Evolutionary conservation across 257 asterid species (phyloP).

Genomic region (Solanum gracilifrons): DNA sequence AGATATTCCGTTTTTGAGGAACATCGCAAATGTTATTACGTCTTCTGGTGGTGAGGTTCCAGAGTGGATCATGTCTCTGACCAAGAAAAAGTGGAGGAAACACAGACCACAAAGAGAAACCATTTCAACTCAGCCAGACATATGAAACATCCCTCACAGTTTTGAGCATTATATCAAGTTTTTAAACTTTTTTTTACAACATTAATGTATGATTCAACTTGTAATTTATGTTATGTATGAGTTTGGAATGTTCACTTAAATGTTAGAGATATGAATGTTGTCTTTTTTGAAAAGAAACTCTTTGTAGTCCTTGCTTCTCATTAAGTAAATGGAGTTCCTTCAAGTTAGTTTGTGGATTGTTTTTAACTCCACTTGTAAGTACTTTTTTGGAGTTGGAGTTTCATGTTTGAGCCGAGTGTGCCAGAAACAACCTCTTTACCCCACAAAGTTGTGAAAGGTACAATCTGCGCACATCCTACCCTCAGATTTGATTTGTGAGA

Average conservation of each 20-base stretch:
- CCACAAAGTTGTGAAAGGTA: not conserved
- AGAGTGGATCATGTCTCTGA: constrained; percentile 44
- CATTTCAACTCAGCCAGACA: constrained; percentile 31
- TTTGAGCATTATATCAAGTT: not conserved
- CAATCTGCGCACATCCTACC: too few species aligned
- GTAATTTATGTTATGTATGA: not conserved
- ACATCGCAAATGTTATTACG: constrained; percentile 69
- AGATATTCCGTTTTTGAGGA: constrained; percentile 52
- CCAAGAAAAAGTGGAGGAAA: constrained; percentile 76
- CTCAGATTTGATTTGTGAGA: not conserved
- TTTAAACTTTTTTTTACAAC: not conserved
- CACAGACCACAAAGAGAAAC: constrained; percentile 76
- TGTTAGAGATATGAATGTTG: not conserved
- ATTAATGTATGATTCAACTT: not conserved
- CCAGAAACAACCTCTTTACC: not conserved
- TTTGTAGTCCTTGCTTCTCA: not conserved
- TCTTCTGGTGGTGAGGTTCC: constrained; percentile 90
- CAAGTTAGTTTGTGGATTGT: not conserved
- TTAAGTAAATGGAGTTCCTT: not conserved
- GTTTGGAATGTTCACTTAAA: not conserved
- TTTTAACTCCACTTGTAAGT: not conserved
- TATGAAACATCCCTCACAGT: not conserved
- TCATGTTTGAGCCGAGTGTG: not conserved
- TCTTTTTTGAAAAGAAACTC: too few species aligned
- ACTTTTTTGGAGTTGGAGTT: not conserved